Evolutionary conservation across 305 asterid genomes (phyloP).

Genomic region (Stenogyne calaminthoides): DNA sequence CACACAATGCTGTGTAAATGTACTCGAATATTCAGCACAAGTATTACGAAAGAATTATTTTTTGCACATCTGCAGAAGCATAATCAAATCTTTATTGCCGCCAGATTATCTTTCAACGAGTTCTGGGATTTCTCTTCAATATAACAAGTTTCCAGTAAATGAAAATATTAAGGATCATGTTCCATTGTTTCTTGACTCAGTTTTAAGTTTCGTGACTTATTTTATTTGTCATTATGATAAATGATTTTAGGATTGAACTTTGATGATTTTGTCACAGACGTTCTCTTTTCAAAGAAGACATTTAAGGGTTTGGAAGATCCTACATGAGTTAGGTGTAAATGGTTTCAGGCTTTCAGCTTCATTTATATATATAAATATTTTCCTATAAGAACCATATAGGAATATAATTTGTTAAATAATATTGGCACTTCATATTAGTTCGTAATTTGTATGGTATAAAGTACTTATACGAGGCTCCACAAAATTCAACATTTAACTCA

Average conservation of each 20-base stretch:
- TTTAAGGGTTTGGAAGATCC: too few relatives aligned
- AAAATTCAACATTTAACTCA: neutral
- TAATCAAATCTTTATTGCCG: neutral
- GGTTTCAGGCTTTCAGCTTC: too few relatives aligned
- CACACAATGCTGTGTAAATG: constrained; percentile 24
- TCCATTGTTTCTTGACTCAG: neutral
- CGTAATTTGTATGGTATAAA: too few relatives aligned
- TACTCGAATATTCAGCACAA: constrained; percentile 6
- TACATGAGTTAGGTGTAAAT: too few relatives aligned
- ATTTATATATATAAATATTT: too few relatives aligned
- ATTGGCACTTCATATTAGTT: too few relatives aligned
- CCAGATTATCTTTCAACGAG: neutral
- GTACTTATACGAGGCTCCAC: neutral
- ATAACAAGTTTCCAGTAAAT: neutral
- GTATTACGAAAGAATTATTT: neutral
- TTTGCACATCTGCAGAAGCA: neutral
- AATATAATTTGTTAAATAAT: neutral
- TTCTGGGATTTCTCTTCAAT: neutral
- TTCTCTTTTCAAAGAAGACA: neutral
- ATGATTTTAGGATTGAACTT: neutral
- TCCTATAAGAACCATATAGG: neutral
- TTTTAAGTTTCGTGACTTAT: neutral
- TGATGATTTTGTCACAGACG: neutral
- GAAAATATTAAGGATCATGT: neutral
- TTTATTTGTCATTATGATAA: neutral